Evolutionary conservation across 129 eudicot genomes (phyloP).

Genomic region (Apium graveolens): DNA sequence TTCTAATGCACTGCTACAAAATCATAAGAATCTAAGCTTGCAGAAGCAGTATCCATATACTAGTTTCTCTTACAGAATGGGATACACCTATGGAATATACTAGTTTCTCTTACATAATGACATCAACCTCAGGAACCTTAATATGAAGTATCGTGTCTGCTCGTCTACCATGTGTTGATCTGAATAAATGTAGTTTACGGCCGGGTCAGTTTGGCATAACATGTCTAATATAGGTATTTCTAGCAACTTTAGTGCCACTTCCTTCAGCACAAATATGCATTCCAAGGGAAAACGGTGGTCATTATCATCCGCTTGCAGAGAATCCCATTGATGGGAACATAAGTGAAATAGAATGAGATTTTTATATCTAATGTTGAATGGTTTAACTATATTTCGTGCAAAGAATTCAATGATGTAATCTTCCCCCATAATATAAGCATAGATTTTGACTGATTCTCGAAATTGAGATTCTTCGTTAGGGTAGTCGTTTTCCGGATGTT

Average conservation of each 20-base stretch:
- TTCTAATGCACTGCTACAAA: neutral
- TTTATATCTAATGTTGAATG: neutral
- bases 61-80: neutral
- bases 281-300: neutral
- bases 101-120: neutral
- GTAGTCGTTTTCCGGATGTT: neutral
- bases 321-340: neutral
- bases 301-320: neutral
- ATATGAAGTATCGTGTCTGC: neutral
- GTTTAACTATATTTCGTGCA: neutral
- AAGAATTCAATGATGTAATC: neutral
- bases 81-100: neutral
- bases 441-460: too few species aligned
- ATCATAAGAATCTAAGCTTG: neutral
- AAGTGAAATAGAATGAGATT: neutral
- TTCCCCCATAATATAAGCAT: neutral
- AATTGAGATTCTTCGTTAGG: neutral
- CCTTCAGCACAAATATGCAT: neutral
- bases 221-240: neutral
- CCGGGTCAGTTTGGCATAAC: neutral
- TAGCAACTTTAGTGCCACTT: neutral
- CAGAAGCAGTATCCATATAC: neutral
- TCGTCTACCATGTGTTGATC: neutral
- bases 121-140: neutral
- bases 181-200: neutral